These are phyloP conservation scores for Ramaria sp. DNA, from an alignment of 768 basidiomycete species.

Conservation along the genomic window DNA sequence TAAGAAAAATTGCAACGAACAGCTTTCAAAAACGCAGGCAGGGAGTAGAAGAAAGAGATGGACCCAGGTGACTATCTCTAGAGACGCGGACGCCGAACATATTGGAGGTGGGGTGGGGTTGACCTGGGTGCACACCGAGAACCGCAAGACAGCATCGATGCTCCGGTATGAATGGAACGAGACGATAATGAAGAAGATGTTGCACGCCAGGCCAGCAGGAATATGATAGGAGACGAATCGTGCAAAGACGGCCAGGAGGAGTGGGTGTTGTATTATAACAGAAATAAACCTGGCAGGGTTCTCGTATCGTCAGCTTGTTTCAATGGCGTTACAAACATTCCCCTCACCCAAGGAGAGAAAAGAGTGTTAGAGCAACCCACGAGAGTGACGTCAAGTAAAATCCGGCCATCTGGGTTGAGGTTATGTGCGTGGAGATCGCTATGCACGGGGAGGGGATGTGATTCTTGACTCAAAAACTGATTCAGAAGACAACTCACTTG, in stretches of 20 bases:
- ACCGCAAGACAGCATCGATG: neutral
- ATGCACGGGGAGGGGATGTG: neutral
- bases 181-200: neutral
- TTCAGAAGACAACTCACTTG: neutral
- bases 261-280: neutral
- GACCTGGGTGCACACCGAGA: neutral
- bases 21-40: neutral
- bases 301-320: neutral
- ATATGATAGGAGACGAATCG: neutral
- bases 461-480: neutral
- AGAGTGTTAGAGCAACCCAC: neutral
- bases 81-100: neutral
- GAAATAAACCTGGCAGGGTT: slow-evolving; percentile 1
- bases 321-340: neutral
- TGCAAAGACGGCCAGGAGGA: neutral
- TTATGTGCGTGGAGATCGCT: neutral
- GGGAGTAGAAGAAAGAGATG: neutral
- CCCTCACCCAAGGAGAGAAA: neutral
- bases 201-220: neutral
- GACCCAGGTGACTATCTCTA: neutral
- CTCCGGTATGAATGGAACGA: neutral
- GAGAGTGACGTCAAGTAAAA: neutral
- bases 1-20: neutral
- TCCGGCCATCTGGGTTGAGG: neutral
- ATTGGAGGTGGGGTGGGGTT: neutral